Conservation (phyloP, 73 alveolate genomes). For the Stentor coeruleus region DNA sequence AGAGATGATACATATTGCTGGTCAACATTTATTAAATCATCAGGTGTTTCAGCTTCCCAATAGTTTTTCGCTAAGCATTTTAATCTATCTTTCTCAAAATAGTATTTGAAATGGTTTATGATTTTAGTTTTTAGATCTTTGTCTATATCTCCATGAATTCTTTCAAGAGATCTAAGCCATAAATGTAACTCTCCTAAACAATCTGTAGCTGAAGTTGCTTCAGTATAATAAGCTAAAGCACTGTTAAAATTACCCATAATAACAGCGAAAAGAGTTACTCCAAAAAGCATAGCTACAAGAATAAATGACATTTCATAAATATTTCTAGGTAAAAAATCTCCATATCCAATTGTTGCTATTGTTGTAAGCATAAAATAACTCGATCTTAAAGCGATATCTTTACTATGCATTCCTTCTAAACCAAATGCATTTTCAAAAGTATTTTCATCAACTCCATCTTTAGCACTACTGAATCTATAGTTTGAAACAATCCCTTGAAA, state of each 20-base stretch:
- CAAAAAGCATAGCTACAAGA: not conserved
- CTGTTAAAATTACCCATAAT: not conserved
- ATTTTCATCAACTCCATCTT: too few relatives aligned
- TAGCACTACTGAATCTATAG: too few relatives aligned
- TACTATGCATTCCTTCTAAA: too few relatives aligned
- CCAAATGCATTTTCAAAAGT: too few relatives aligned
- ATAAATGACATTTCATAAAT: not conserved
- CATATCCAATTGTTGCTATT: not conserved
- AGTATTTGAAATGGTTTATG: not conserved
- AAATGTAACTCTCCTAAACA: not conserved
- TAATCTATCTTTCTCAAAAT: not conserved
- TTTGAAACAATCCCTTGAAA: too few relatives aligned
- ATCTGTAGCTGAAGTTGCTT: not conserved
- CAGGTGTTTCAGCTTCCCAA: slow-evolving; percentile 1
- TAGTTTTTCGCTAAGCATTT: not conserved
- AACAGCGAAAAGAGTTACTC: not conserved
- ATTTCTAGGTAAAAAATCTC: not conserved
- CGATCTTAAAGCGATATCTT: too few relatives aligned
- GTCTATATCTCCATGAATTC: not conserved
- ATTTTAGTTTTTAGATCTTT: not conserved
- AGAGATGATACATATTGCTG: not conserved
- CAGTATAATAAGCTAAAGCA: not conserved
- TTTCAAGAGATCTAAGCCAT: not conserved
- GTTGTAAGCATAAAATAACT: not conserved
- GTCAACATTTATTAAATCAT: not conserved